Evolutionary conservation across 371 early-diverging fungal species (phyloP).

Genomic region (Syncephalastrum racemosum): DNA sequence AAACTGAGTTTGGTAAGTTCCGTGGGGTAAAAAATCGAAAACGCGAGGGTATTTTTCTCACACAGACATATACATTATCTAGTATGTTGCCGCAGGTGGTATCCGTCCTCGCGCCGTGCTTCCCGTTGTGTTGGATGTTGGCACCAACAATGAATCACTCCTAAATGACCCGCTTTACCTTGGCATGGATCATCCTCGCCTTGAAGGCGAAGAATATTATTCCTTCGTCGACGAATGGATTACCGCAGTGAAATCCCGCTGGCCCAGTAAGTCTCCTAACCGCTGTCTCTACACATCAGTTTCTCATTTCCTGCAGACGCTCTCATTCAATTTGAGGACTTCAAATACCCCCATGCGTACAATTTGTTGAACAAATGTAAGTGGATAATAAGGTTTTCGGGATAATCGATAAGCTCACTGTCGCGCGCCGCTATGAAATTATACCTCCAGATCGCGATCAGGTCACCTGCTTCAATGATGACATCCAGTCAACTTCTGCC

Average conservation of each 20-base stretch:
- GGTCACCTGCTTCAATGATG: constrained; percentile 69
- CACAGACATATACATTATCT: constrained; percentile 3
- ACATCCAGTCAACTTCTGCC: constrained; percentile 68
- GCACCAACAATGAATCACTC: constrained; percentile 57
- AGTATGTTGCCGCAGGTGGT: constrained; percentile 62
- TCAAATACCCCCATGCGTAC: constrained; percentile 53
- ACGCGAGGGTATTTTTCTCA: too few species aligned
- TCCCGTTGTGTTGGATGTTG: constrained; percentile 63
- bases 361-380: constrained; percentile 58
- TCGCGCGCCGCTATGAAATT: constrained; percentile 1
- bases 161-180: constrained; percentile 64
- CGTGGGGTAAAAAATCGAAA: background rate
- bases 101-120: constrained; percentile 58
- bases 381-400: background rate
- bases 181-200: constrained; percentile 59
- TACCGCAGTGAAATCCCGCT: constrained; percentile 54
- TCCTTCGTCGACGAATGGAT: constrained; percentile 66
- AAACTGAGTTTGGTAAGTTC: constrained; percentile 52
- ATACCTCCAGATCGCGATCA: constrained; percentile 49
- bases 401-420: background rate
- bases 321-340: constrained; percentile 55
- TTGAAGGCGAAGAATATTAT: constrained; percentile 57
- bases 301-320: constrained; percentile 25
- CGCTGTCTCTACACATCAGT: background rate
- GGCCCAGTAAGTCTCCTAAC: constrained; percentile 47